Percentiles rank a stretch among this genome's conserved stretches.
Conservation (phyloP, 192 early-diverging fungal genomes). For the Martensiomyces pterosporus region DNA sequence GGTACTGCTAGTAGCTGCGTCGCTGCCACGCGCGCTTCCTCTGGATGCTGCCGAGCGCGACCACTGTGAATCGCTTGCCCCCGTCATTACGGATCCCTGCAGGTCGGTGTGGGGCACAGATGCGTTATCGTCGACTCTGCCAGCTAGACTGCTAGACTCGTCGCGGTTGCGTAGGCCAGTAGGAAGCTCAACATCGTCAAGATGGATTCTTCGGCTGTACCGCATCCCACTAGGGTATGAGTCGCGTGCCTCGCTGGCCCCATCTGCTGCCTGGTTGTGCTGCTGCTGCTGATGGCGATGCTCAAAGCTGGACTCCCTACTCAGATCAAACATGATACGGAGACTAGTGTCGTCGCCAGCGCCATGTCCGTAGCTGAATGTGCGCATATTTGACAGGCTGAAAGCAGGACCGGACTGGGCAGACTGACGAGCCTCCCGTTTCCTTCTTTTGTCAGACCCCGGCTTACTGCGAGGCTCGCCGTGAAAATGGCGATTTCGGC, state of each 20-base stretch:
- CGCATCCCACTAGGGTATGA: conserved; percentile 3
- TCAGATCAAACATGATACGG: conserved; percentile 31
- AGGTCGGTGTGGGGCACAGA: neutral
- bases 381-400: neutral
- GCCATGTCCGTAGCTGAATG: neutral
- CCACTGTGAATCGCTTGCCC: neutral
- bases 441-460: neutral
- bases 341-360: conserved; percentile 14
- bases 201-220: conserved; percentile 26
- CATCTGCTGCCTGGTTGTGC: conserved; percentile 2
- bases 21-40: neutral
- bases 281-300: neutral
- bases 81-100: neutral
- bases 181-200: conserved; percentile 38
- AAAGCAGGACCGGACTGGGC: neutral
- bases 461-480: neutral
- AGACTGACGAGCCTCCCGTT: neutral
- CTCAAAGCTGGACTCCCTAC: conserved; percentile 30
- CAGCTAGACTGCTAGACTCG: neutral
- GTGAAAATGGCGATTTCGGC: too few relatives aligned
- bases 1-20: neutral
- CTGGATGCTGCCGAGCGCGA: neutral
- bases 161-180: conserved; percentile 38
- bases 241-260: neutral
- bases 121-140: neutral